Evolutionary conservation across 495 filamentous ascomycete species (phyloP).

Genomic region (Bathelium albidoporum): DNA sequence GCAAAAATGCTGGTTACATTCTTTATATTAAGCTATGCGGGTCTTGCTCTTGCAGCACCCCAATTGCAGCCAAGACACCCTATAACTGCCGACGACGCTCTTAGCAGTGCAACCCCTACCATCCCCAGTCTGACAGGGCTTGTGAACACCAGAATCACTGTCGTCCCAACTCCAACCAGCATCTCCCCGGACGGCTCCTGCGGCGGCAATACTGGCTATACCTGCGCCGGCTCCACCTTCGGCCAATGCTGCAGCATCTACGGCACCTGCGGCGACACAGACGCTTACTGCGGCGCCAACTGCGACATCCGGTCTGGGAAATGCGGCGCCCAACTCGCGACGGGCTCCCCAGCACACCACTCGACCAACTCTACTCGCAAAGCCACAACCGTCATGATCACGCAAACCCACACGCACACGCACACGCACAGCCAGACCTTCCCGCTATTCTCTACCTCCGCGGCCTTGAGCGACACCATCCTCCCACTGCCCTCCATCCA

Average conservation of each 20-base stretch:
- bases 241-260: slow-evolving; percentile 22
- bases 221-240: slow-evolving; percentile 18
- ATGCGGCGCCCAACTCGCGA: slow-evolving; percentile 3
- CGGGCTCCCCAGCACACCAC: background rate
- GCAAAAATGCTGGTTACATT: background rate
- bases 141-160: background rate
- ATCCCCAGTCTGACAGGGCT: background rate
- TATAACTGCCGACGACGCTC: background rate
- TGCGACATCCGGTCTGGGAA: slow-evolving; percentile 15
- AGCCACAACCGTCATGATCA: background rate
- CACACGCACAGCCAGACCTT: background rate
- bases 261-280: slow-evolving; percentile 18
- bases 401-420: background rate
- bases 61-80: background rate
- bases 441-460: background rate
- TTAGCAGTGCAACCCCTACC: background rate
- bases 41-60: background rate
- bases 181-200: slow-evolving; percentile 13
- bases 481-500: background rate
- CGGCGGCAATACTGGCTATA: slow-evolving; percentile 18
- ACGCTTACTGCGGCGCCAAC: slow-evolving; percentile 11
- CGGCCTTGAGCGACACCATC: background rate
- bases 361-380: background rate
- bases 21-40: background rate
- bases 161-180: background rate